Conservation (phyloP, 2,329 filamentous ascomycete genomes). For the Penicillium palitans region DNA sequence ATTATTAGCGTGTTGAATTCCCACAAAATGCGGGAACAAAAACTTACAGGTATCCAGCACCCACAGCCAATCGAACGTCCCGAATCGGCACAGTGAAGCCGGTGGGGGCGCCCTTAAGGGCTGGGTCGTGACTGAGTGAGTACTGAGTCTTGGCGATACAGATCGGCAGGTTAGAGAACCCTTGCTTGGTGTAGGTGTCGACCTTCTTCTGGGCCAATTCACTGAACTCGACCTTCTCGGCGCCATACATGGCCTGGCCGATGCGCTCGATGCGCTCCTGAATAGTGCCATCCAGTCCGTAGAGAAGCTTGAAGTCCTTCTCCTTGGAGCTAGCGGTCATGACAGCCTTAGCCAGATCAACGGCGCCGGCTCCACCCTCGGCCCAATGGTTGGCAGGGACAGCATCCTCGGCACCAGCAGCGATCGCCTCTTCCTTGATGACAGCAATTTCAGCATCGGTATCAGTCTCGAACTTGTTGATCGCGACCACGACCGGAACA, state of each 20-base stretch:
- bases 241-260: constrained; percentile 91
- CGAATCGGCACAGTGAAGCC: constrained; percentile 94
- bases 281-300: constrained; percentile 73
- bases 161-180: constrained; percentile 88
- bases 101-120: constrained; percentile 89
- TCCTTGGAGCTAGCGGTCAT: constrained; percentile 79
- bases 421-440: constrained; percentile 84
- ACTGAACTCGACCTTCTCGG: constrained; percentile 84
- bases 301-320: constrained; percentile 85
- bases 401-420: constrained; percentile 90
- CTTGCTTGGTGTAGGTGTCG: constrained; percentile 88
- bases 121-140: constrained; percentile 87
- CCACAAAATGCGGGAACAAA: constrained; percentile 30
- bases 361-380: constrained; percentile 84
- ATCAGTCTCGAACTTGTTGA: constrained; percentile 95
- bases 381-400: constrained; percentile 97
- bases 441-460: constrained; percentile 88
- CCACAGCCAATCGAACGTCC: constrained; percentile 90
- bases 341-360: constrained; percentile 85
- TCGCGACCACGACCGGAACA: constrained; percentile 90
- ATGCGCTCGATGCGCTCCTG: constrained; percentile 91
- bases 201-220: constrained; percentile 95
- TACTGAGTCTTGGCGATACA: constrained; percentile 99
- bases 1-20: constrained; percentile 29
- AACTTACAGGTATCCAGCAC: constrained; percentile 83